Percentiles rank a stretch among this genome's conserved stretches.
These are phyloP conservation scores for Corylus americana DNA, from an alignment of 306 rosid genomes.

Conservation along the genomic window DNA sequence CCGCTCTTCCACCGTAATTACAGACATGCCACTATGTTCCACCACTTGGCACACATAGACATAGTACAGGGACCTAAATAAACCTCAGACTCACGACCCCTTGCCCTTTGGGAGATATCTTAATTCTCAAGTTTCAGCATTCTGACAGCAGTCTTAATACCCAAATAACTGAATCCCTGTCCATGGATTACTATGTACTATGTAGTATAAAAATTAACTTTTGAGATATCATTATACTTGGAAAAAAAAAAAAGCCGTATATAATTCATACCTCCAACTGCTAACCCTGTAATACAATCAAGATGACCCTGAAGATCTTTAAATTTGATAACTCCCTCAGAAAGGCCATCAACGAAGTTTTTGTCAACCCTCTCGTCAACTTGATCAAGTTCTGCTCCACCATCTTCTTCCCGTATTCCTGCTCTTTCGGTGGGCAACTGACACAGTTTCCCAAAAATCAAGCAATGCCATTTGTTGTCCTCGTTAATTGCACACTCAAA, in stretches of 20 bases:
- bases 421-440: conserved; percentile 37
- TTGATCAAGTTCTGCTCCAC: conserved; percentile 35
- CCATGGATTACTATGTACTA: conserved; percentile 6
- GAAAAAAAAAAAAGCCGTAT: background rate
- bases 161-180: background rate
- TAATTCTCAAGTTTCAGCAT: background rate
- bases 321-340: conserved; percentile 56
- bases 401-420: conserved; percentile 24
- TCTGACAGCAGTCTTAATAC: background rate
- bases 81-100: background rate
- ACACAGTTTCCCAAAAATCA: conserved; percentile 67
- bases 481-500: conserved; percentile 36
- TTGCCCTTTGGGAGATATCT: background rate
- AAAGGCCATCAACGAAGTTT: conserved; percentile 41
- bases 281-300: conserved; percentile 74
- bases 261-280: conserved; percentile 73
- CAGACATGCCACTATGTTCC: background rate
- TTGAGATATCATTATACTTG: conserved; percentile 13
- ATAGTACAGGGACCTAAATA: background rate
- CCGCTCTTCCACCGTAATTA: background rate
- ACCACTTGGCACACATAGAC: background rate
- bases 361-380: conserved; percentile 35
- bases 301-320: conserved; percentile 76
- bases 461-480: conserved; percentile 30
- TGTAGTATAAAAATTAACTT: conserved; percentile 6